phyloP scores from a whole-genome alignment of 106 monocot species.

The Apostasia ramifera region DNA sequence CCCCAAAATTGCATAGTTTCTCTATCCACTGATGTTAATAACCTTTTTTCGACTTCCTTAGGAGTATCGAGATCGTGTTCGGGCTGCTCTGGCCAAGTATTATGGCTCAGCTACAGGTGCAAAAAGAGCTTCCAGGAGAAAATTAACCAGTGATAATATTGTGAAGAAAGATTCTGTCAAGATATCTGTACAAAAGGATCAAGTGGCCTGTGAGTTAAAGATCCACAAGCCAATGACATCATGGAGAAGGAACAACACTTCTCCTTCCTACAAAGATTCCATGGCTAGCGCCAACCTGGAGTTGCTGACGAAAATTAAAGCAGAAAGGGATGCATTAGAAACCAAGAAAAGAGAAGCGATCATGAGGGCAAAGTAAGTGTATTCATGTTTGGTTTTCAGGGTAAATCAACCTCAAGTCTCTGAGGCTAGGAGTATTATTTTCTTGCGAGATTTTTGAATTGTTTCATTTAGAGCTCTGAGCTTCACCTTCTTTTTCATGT shows the following conservation, averaged over 20 bases:
- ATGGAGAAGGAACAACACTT: constrained; percentile 36
- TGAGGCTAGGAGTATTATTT: too few relatives aligned
- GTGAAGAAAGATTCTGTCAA: constrained; percentile 13
- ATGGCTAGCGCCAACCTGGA: constrained; percentile 77
- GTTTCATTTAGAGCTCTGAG: too few relatives aligned
- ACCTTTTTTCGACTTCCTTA: constrained; percentile 8
- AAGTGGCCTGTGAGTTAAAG: constrained; percentile 17
- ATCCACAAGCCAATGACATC: constrained; percentile 20
- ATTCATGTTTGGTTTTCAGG: too few relatives aligned
- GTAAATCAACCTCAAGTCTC: too few relatives aligned
- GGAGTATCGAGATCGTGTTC: constrained; percentile 84
- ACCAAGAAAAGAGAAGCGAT: constrained; percentile 61
- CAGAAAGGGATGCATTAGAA: constrained; percentile 54
- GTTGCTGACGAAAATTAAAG: constrained; percentile 88
- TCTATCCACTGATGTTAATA: not conserved
- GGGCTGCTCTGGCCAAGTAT: constrained; percentile 56
- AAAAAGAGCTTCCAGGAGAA: constrained; percentile 52
- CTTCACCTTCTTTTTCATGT: too few relatives aligned
- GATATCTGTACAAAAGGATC: constrained; percentile 21
- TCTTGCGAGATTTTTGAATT: too few relatives aligned
- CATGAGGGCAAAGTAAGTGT: constrained; percentile 70
- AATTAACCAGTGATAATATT: constrained; percentile 18
- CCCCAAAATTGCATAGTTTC: not conserved
- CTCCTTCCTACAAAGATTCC: constrained; percentile 75
- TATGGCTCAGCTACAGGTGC: constrained; percentile 50